These are phyloP conservation scores for Kwoniella europaea DNA, from an alignment of 768 basidiomycete genomes.

Conservation along the genomic window DNA sequence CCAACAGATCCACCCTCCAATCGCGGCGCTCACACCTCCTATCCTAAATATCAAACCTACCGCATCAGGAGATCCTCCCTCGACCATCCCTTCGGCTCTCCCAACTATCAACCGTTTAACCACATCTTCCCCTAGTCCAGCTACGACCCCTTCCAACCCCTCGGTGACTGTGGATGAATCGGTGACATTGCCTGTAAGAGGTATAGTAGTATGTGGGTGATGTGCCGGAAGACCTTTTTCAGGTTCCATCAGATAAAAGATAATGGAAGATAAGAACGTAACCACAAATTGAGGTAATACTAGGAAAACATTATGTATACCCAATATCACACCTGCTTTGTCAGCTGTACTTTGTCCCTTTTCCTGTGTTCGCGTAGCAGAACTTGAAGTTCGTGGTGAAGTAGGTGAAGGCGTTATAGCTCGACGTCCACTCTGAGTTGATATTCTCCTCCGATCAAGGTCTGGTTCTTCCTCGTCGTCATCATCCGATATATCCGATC, in stretches of 20 bases:
- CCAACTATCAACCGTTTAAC: slow-evolving; percentile 23
- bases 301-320: slow-evolving; percentile 92
- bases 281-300: slow-evolving; percentile 94
- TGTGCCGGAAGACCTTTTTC: slow-evolving; percentile 42
- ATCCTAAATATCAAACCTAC: slow-evolving; percentile 72
- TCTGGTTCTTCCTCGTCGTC: background rate
- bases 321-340: slow-evolving; percentile 87
- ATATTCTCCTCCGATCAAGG: background rate
- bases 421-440: slow-evolving; percentile 6
- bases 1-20: slow-evolving; percentile 32
- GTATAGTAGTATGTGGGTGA: slow-evolving; percentile 42
- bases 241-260: slow-evolving; percentile 85
- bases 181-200: slow-evolving; percentile 37
- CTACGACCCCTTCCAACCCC: slow-evolving; percentile 35
- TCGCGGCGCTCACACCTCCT: slow-evolving; percentile 37
- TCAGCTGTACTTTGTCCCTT: slow-evolving; percentile 62
- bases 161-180: slow-evolving; percentile 59
- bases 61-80: slow-evolving; percentile 64
- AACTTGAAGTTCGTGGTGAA: background rate
- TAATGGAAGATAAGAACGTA: slow-evolving; percentile 78
- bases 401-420: slow-evolving; percentile 8
- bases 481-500: slow-evolving; percentile 15
- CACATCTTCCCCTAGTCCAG: slow-evolving; percentile 10
- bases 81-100: slow-evolving; percentile 45
- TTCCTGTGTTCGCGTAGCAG: background rate